Percentiles rank a stretch among this genome's conserved stretches.
Conservation (phyloP, 106 monocot species). For the Dactylorhiza incarnata region DNA sequence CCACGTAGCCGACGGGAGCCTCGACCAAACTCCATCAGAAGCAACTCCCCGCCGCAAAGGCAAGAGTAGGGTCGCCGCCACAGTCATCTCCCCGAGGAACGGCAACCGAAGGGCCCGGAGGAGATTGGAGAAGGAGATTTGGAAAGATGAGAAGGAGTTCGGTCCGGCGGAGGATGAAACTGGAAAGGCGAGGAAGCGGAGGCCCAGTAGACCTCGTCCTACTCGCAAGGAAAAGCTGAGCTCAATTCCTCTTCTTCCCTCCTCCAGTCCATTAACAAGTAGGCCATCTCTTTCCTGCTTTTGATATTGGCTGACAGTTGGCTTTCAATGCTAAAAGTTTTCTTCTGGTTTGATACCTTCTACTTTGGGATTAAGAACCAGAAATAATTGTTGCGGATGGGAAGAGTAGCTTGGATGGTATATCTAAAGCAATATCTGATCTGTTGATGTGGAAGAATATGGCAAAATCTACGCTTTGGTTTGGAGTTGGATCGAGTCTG, state of each 20-base stretch:
- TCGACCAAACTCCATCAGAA: constrained; percentile 15
- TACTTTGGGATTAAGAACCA: constrained; percentile 8
- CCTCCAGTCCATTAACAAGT: constrained; percentile 22
- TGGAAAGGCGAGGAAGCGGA: constrained; percentile 33
- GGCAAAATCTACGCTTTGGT: constrained; percentile 81
- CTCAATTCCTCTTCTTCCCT: constrained; percentile 3
- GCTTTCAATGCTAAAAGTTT: background rate
- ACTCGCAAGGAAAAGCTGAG: constrained; percentile 20
- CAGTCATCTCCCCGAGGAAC: constrained; percentile 44
- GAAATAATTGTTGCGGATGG: background rate
- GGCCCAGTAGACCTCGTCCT: constrained; percentile 16
- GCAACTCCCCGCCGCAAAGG: constrained; percentile 13
- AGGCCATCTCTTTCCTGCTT: background rate
- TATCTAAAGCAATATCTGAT: constrained; percentile 38
- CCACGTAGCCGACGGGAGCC: constrained; percentile 20
- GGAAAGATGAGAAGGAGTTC: constrained; percentile 27
- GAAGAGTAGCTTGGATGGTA: constrained; percentile 7
- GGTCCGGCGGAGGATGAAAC: constrained; percentile 17
- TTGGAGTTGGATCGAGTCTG: constrained; percentile 69
- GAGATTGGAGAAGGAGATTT: constrained; percentile 45
- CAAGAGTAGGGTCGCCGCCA: constrained; percentile 21
- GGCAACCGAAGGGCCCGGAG: constrained; percentile 25
- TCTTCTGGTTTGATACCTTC: background rate
- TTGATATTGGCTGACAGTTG: background rate
- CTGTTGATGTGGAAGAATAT: constrained; percentile 81